Base-by-base conservation (phyloP, 352 stramenopile genomes). In the Globisporangium okanoganense region DNA sequence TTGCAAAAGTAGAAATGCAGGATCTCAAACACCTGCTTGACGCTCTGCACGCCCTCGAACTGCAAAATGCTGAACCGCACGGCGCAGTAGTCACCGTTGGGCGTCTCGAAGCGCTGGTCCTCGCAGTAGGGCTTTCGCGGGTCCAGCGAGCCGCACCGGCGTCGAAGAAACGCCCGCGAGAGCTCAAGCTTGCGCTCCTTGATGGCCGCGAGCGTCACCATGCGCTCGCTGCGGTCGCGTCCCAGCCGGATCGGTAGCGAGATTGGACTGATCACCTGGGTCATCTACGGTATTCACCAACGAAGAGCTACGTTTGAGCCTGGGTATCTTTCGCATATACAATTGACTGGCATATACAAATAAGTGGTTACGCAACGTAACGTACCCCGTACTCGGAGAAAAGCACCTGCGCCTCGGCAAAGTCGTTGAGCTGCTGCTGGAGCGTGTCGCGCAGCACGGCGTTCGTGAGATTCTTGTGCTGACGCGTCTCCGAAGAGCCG, bases 1-100 rank as follows among this genome's bases (percentile, higher is more conserved):
- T 88, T 90, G 63, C 64, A 66, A 33, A 73, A 79, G 55, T 81
- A 85, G 35, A 85, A 86, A 14, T 71, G 53, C 31, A 82, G 62
- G 5, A 76, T 54, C n/a, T 88, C 78, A 45, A 76, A 81, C 40
- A 86, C 72, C 35, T 83, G 72, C 35, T 67, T 70, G 12, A 84
- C 74, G 7, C 63, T 73, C 5, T 65, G 44, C 13, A 64, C 61
- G 40, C 66, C 67, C 31, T 77, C 71, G 24, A 85, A 77, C 57
- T 80, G 76, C 9, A 80, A 67, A 18, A 87, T 68, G 57, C 79
- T 75, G 52, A 83, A 85, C 8, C 71, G 69, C 48, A 71, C 57
- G 40, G 77, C 73, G 52, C 75, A 87, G 41, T 67, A 82, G 58
- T 87, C 76, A 16, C 78, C 76, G 8, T 65, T 58, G 12, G 70